Evolutionary conservation across 257 asterid genomes (phyloP), one percentile per base, ranked within the genome.

Genomic region (Ehretia macrophylla): DNA sequence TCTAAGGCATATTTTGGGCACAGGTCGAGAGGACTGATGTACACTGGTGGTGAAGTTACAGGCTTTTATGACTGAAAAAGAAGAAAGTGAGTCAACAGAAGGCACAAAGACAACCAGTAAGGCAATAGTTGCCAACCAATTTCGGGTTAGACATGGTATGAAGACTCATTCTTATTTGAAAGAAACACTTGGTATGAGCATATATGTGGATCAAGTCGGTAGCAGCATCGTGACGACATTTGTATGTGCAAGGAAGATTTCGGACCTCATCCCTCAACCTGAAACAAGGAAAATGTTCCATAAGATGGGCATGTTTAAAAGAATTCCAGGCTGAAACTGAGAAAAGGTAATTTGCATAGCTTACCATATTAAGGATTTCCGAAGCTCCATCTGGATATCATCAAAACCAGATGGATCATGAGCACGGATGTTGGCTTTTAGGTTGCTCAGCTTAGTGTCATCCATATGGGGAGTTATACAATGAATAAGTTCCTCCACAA

Each of bases 181-280:
- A 77, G 70, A 86, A 82, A 53, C 63, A 81, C 73, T 93, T 86
- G 37, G 99, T 93, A 77, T 86, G 69, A 73, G 99, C 99, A 69
- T 84, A 85, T 76, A 85, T 56, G 69, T 93, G 97, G 71, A 93
- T 85, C 85, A 93, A 79, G 85, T 93, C 99, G 71, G 99, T 96
- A 71, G 96, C 97, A 48, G 99, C 99, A 75, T 93, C 99, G 45
- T 89, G 86, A 63, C 99, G 88, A 68, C 92, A 83, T 65, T 93
- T 93, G 73, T 83, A 81, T 12, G 88, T 75, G 79, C 97, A 93
- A 21, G 92, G 83, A 75, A 93, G 94, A 71, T 83, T 78, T 55
- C 99, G 95, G 59, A 93, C 80, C 86, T 93, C 97, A 72, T 93
- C 99, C 73, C 99, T 79, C 79, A 93, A 82, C 99, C 99, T 93